Conservation (phyloP, 305 asterid species). For the Fraxinus xanthoxyloides region DNA sequence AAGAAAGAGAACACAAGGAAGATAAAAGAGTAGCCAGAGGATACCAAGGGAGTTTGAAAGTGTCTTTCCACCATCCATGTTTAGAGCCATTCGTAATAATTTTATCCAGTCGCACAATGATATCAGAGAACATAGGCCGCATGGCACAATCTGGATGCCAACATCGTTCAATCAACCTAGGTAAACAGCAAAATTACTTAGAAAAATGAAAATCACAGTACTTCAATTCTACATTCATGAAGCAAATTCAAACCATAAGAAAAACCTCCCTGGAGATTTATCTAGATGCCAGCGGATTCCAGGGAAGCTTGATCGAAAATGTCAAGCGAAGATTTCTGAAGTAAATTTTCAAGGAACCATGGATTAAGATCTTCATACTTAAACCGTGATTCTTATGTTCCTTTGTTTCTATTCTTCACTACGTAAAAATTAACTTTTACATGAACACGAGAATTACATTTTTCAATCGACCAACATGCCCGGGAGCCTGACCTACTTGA, state of each 20-base stretch:
- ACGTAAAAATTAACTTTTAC: not conserved
- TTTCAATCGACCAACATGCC: not conserved
- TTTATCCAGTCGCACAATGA: slow-evolving; percentile 68
- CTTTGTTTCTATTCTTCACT: not conserved
- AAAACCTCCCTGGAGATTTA: not conserved
- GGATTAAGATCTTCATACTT: not conserved
- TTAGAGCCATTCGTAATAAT: slow-evolving; percentile 69
- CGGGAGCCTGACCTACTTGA: not conserved
- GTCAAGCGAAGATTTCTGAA: not conserved
- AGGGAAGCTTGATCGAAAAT: not conserved
- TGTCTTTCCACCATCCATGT: slow-evolving; percentile 98
- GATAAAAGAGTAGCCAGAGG: not conserved
- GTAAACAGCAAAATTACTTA: slow-evolving; percentile 15
- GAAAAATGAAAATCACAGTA: not conserved
- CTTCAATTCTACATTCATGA: not conserved
- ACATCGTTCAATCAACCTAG: slow-evolving; percentile 91
- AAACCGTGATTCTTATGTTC: not conserved
- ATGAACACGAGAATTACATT: not conserved
- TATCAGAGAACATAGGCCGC: slow-evolving; percentile 78
- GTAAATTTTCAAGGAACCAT: not conserved
- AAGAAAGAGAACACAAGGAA: not conserved
- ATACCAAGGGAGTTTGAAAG: slow-evolving; percentile 96
- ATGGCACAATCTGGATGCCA: slow-evolving; percentile 61
- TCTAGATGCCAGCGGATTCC: not conserved
- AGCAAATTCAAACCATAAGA: not conserved